A percentile compares a stretch with the other conserved stretches of the same genome.
phyloP scores from a whole-genome alignment of 1,284 basidiomycete genomes.

The Moesziomyces globuligerus region DNA sequence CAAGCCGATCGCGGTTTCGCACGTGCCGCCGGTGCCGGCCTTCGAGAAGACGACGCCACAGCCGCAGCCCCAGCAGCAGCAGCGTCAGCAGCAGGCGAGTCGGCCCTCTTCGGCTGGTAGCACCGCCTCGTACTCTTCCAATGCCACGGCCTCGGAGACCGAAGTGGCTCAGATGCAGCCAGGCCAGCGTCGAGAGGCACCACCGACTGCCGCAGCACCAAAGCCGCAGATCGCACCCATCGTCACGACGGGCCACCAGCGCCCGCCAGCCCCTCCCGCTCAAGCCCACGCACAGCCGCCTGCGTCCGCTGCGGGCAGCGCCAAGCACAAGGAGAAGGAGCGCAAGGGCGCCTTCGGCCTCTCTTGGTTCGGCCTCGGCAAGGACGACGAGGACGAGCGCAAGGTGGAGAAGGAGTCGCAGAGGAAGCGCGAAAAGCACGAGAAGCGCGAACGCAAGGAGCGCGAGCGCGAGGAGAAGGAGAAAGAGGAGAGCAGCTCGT shows the following conservation, averaged over 20 bases:
- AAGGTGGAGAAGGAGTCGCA: conserved; percentile 46
- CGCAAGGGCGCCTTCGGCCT: conserved; percentile 60
- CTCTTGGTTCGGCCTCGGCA: conserved; percentile 63
- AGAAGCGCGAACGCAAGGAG: conserved; percentile 53
- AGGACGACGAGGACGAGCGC: conserved; percentile 60
- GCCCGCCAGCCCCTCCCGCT: conserved; percentile 3
- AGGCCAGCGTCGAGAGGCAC: conserved; percentile 14
- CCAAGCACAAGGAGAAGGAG: conserved; percentile 54
- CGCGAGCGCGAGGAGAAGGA: conserved; percentile 50
- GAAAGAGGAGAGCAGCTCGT: conserved; percentile 50
- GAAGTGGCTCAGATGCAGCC: conserved; percentile 4
- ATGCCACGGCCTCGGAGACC: background rate
- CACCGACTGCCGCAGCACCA: background rate
- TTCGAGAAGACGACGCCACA: conserved; percentile 50
- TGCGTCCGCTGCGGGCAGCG: conserved; percentile 9
- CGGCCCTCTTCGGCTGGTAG: conserved; percentile 18
- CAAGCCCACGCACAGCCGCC: conserved; percentile 6
- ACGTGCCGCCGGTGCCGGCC: conserved; percentile 48
- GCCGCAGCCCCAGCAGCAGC: conserved; percentile 5
- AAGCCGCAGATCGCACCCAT: conserved; percentile 24
- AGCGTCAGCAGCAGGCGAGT: conserved; percentile 11
- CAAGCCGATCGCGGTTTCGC: conserved; percentile 47
- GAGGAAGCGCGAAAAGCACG: conserved; percentile 49
- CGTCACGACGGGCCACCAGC: conserved; percentile 17
- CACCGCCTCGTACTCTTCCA: conserved; percentile 2